A percentile compares a stretch with the other conserved stretches of the same genome.
phyloP scores from a whole-genome alignment of 164 flowering plant genomes.

The Brasenia schreberi region DNA sequence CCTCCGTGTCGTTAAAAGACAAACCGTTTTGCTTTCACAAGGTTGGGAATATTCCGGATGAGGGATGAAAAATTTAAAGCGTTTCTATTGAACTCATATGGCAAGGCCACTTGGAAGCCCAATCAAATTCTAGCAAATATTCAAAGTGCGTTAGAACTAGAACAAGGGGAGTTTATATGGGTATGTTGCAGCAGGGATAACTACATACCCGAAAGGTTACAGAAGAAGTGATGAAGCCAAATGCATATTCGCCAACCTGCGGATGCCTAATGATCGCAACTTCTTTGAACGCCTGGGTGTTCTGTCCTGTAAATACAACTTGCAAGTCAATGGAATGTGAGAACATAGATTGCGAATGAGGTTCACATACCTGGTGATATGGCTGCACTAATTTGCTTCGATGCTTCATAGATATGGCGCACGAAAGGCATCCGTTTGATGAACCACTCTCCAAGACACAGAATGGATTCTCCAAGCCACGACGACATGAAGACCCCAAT shows the following conservation, averaged over 20 bases:
- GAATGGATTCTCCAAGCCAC: slow-evolving; percentile 72
- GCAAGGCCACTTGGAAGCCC: background rate
- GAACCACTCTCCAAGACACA: slow-evolving; percentile 70
- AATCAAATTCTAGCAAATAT: background rate
- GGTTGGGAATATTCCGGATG: too few relatives aligned
- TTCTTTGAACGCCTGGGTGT: slow-evolving; percentile 81
- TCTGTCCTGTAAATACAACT: slow-evolving; percentile 50
- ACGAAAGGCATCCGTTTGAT: slow-evolving; percentile 79
- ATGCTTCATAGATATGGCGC: slow-evolving; percentile 69
- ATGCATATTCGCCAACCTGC: slow-evolving; percentile 87
- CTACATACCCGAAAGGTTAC: slow-evolving; percentile 48
- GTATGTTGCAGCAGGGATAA: background rate
- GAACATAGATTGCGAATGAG: background rate
- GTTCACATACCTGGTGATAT: slow-evolving; percentile 51
- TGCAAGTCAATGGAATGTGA: background rate
- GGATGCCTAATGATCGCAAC: slow-evolving; percentile 93
- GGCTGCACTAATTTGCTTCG: slow-evolving; percentile 76
- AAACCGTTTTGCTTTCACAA: too few relatives aligned
- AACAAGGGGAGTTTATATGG: too few relatives aligned
- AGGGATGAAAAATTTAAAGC: too few relatives aligned
- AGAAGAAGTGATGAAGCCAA: slow-evolving; percentile 83
- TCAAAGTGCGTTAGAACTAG: background rate
- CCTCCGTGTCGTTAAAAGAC: too few relatives aligned
- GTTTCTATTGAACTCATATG: background rate
- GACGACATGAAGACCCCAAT: slow-evolving; percentile 84